Conservation (phyloP, 2,329 filamentous ascomycete genomes). For the Phyllosticta citrichinensis region DNA sequence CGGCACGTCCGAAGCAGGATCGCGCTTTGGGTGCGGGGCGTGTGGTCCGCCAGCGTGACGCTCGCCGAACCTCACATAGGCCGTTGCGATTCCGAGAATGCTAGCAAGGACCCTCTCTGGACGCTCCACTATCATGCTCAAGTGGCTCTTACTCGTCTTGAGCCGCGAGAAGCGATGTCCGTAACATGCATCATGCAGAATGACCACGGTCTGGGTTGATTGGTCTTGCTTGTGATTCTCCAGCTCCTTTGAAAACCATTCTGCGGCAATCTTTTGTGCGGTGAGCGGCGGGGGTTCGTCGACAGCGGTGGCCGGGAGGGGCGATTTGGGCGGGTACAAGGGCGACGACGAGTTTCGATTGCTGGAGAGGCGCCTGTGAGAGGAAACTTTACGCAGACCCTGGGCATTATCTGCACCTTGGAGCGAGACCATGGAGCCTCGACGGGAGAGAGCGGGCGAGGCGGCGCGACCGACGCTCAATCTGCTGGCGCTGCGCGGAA, state of each 20-base stretch:
- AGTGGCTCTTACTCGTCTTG: constrained; percentile 58
- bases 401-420: constrained; percentile 14
- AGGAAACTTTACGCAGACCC: constrained; percentile 23
- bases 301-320: constrained; percentile 24
- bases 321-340: constrained; percentile 28
- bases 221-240: constrained; percentile 39
- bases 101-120: constrained; percentile 83
- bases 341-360: constrained; percentile 30
- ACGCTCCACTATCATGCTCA: constrained; percentile 81
- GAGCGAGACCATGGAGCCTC: constrained; percentile 7
- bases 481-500: constrained; percentile 34
- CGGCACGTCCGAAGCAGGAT: constrained; percentile 53
- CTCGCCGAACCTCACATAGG: constrained; percentile 83
- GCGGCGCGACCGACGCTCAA: constrained; percentile 31
- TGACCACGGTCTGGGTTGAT: constrained; percentile 58
- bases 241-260: constrained; percentile 62
- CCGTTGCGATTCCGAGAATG: constrained; percentile 70
- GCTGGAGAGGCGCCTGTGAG: constrained; percentile 35
- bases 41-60: constrained; percentile 62
- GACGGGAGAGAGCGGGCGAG: constrained; percentile 29
- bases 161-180: constrained; percentile 85
- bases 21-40: constrained; percentile 54
- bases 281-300: constrained; percentile 36
- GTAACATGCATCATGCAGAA: constrained; percentile 90
- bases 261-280: constrained; percentile 51